Percentiles rank a stretch among this genome's conserved stretches.
phyloP scores from a whole-genome alignment of 2,329 filamentous ascomycete species.

The Phialemonium atrogriseum region DNA sequence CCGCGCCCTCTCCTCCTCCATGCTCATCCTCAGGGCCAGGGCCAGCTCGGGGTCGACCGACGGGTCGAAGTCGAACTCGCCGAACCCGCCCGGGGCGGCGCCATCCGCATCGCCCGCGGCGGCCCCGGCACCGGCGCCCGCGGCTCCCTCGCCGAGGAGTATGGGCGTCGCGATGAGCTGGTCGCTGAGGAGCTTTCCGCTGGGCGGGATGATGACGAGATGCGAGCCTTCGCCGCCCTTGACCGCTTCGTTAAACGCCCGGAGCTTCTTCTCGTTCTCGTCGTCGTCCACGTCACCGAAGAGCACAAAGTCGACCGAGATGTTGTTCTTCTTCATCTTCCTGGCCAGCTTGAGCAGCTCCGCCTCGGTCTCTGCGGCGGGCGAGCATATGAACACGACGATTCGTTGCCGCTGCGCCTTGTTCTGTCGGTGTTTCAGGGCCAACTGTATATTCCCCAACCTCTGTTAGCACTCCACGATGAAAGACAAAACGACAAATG shows the following conservation, averaged over 20 bases:
- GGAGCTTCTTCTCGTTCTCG: constrained; percentile 81
- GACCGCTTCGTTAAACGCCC: constrained; percentile 87
- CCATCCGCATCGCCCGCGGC: constrained; percentile 49
- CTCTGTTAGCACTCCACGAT: too few relatives aligned
- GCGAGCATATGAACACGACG: constrained; percentile 93
- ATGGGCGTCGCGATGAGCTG: constrained; percentile 86
- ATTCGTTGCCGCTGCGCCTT: constrained; percentile 95
- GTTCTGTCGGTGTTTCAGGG: constrained; percentile 95
- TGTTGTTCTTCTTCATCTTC: constrained; percentile 98
- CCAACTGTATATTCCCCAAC: too few relatives aligned
- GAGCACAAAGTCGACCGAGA: constrained; percentile 87
- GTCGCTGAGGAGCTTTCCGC: constrained; percentile 86
- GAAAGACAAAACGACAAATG: not conserved
- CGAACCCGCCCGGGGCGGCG: constrained; percentile 54
- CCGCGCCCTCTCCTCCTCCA: constrained; percentile 94
- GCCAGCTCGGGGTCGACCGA: constrained; percentile 89
- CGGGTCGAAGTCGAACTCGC: constrained; percentile 83
- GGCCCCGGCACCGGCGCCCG: constrained; percentile 46
- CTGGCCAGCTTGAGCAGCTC: constrained; percentile 82
- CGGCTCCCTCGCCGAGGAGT: constrained; percentile 69
- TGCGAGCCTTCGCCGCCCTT: constrained; percentile 88
- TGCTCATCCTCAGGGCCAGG: constrained; percentile 89
- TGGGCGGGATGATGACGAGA: constrained; percentile 82
- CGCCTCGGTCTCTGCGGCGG: constrained; percentile 83
- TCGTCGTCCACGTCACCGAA: constrained; percentile 93